phyloP scores from a whole-genome alignment of 75 land plant species.

The Pinus tabuliformis region DNA sequence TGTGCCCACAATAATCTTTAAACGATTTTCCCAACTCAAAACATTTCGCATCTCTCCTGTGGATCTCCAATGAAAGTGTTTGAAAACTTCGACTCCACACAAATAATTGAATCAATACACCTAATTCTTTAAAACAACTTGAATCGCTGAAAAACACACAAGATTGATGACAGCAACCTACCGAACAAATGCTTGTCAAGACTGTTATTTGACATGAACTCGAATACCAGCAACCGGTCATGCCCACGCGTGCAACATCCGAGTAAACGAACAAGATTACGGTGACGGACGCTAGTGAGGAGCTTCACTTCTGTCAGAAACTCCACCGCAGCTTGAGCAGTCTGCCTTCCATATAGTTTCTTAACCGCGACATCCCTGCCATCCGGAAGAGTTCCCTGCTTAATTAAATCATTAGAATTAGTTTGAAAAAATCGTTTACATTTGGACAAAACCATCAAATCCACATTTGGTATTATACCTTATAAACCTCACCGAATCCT shows the following conservation, averaged over 20 bases:
- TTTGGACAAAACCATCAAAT: background rate
- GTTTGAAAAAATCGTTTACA: background rate
- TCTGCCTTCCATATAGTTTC: background rate
- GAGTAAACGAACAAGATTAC: conserved; percentile 17
- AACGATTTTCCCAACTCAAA: background rate
- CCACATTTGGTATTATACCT: background rate
- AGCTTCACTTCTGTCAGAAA: conserved; percentile 22
- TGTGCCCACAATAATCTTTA: background rate
- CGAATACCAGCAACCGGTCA: conserved; percentile 17
- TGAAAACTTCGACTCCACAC: background rate
- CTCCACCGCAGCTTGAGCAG: background rate
- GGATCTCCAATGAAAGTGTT: background rate
- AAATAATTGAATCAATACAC: background rate
- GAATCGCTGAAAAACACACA: background rate
- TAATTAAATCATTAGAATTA: background rate
- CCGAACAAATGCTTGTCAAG: conserved; percentile 10
- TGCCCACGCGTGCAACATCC: conserved; percentile 15
- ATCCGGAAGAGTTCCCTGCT: conserved; percentile 5
- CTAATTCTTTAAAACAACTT: background rate
- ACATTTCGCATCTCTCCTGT: background rate
- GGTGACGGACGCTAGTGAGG: conserved; percentile 18
- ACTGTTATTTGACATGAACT: conserved; percentile 14
- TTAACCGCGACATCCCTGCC: conserved; percentile 12
- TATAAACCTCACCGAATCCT: conserved; percentile 16
- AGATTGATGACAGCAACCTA: background rate